Evolutionary conservation across 805 yeast species (phyloP), one percentile per base, ranked within the genome.

Genomic region (Ogataea glucozyma): DNA sequence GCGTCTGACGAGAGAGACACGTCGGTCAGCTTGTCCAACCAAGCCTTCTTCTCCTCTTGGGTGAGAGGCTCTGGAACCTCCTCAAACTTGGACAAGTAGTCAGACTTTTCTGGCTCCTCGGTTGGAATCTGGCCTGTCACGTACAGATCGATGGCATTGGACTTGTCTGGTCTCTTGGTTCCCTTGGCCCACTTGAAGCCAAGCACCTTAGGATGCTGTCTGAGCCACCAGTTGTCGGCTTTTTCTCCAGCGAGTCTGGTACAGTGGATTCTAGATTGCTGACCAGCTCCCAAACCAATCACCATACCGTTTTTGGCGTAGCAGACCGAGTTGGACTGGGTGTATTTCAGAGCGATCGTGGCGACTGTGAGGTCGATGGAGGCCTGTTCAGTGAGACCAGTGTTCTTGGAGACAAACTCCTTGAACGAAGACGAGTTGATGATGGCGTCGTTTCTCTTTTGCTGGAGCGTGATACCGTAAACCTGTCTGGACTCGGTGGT

Each of bases 221-320:
- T 85, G 63, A 93, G 79, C 99, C 99, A 93, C 98, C 98, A 93
- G 79, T 90, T 90, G 69, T 93, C 97, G 54, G 98, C 97, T 77
- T 93, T 93, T 64, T 93, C 99, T 66, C 99, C 99, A 40, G 99
- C 99, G 57, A 93, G 79, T 74, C 99, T 85, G 38, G 99, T 93
- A 75, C 99, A 93, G 75, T 93, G 99, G 62, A 93, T 93, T 73
- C 99, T 83, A 43, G 97, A 89, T 74, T 93, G 99, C 76, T 93
- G 99, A 54, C 99, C 99, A 47, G 99, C 99, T 62, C 99, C 99
- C 58, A 93, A 79, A 54, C 99, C 99, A 60, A 93, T 81, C 48
- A 93, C 96, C 99, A 93, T 93, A 75, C 99, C 99, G 67, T 90
- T 87, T 73, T 90, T 93, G 58, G 97, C 97, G 69, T 90, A 93